A percentile compares a stretch with the other conserved stretches of the same genome.
Conservation (phyloP, 345 rosid genomes). For the Citropsis articulata region DNA sequence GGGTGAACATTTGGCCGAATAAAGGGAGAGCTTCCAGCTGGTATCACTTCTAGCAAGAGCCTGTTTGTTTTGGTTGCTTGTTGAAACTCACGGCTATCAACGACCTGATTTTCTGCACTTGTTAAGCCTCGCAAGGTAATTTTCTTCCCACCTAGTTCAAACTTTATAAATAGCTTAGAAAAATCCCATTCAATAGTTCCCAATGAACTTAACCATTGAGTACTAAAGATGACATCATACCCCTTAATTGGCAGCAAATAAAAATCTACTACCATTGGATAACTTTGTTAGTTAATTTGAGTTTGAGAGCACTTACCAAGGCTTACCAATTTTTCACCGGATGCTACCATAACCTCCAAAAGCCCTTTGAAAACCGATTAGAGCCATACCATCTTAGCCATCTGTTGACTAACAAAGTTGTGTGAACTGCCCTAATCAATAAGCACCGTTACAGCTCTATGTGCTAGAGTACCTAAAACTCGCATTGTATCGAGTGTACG, state of each 20-base stretch:
- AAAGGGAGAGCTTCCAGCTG: not conserved
- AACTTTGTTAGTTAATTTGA: no score
- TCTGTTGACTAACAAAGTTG: not conserved
- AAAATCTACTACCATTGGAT: no score
- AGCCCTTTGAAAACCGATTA: not conserved
- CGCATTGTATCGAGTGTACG: no score
- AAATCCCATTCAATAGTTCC: not conserved
- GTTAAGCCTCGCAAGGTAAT: not conserved
- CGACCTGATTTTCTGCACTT: not conserved
- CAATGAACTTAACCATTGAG: not conserved
- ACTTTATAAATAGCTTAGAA: not conserved
- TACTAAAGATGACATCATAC: not conserved
- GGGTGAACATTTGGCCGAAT: no score
- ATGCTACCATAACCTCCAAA: no score
- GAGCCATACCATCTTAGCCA: not conserved
- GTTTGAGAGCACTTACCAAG: no score
- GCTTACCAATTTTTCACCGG: no score
- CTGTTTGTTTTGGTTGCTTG: not conserved
- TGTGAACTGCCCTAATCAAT: not conserved
- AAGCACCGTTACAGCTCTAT: not conserved
- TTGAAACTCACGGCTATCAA: not conserved
- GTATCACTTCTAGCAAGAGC: not conserved
- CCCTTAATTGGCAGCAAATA: no score
- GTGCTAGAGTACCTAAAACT: not conserved
- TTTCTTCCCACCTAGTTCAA: not conserved